Percentiles rank a stretch among this genome's conserved stretches.
Conservation (phyloP, 2,329 filamentous ascomycete genomes). For the Uncinocarpus reesii region DNA sequence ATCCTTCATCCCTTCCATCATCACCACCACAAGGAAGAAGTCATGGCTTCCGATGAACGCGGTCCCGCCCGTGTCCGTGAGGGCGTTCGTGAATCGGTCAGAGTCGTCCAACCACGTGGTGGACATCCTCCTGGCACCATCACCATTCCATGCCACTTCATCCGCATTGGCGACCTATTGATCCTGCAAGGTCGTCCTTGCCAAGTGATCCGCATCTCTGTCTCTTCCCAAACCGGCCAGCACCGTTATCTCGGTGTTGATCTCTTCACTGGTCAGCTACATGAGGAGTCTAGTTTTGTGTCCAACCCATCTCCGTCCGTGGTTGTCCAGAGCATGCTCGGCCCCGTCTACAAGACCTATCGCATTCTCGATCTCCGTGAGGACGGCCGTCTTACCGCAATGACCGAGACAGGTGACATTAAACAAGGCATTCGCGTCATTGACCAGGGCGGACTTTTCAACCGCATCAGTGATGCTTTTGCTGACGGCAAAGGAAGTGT, state of each 20-base stretch:
- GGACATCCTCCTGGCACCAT: constrained; percentile 63
- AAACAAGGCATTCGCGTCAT: constrained; percentile 91
- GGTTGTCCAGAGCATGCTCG: constrained; percentile 98
- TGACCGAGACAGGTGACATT: constrained; percentile 98
- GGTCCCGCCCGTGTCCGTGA: constrained; percentile 38
- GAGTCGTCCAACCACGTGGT: constrained; percentile 44
- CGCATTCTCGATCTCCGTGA: constrained; percentile 95
- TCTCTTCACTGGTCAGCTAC: constrained; percentile 98
- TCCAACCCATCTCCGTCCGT: constrained; percentile 94
- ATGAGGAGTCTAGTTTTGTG: constrained; percentile 97
- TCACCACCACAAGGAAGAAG: constrained; percentile 33
- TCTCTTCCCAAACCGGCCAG: constrained; percentile 94
- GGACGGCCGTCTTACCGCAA: constrained; percentile 71
- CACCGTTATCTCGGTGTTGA: constrained; percentile 99
- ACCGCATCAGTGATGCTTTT: constrained; percentile 72
- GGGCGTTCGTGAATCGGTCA: constrained; percentile 37
- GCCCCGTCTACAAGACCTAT: constrained; percentile 99
- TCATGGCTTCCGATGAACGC: constrained; percentile 35
- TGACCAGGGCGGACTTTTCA: constrained; percentile 84
- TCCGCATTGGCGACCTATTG: constrained; percentile 96
- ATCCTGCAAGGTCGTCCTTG: constrained; percentile 98
- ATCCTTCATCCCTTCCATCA: constrained; percentile 54
- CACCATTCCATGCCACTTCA: constrained; percentile 98
- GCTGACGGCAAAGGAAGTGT: constrained; percentile 86
- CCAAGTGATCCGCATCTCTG: constrained; percentile 99